Percentiles rank a stretch among this genome's conserved stretches.
Conservation (phyloP, 2,329 filamentous ascomycete genomes). For the Chaetothyriales sp. region DNA sequence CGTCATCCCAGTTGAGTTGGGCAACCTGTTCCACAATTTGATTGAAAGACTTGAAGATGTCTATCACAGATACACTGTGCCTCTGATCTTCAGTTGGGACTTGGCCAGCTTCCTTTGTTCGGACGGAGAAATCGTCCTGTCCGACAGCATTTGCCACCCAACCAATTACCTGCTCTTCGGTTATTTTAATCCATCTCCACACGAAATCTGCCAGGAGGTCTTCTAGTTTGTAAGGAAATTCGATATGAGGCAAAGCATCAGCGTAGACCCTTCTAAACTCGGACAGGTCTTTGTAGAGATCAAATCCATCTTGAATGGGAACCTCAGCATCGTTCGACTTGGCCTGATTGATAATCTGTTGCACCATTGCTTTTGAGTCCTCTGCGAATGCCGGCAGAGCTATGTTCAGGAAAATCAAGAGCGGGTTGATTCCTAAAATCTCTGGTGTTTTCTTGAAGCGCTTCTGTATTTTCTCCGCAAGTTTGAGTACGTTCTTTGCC, state of each 20-base stretch:
- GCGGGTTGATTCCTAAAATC: conserved; percentile 60
- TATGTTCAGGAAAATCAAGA: conserved; percentile 61
- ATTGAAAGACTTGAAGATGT: conserved; percentile 87
- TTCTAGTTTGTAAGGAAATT: conserved; percentile 81
- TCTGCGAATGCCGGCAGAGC: conserved; percentile 81
- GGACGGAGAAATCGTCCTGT: conserved; percentile 71
- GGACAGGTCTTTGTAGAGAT: conserved; percentile 76
- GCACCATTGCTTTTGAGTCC: conserved; percentile 72
- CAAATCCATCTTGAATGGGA: conserved; percentile 81
- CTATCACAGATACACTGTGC: conserved; percentile 84
- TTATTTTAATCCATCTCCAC: conserved; percentile 81
- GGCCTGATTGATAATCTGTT: conserved; percentile 60
- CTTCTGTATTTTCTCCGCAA: conserved; percentile 82
- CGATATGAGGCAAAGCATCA: conserved; percentile 53
- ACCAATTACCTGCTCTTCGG: conserved; percentile 61
- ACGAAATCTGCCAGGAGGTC: conserved; percentile 77
- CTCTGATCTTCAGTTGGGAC: conserved; percentile 62
- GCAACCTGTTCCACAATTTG: conserved; percentile 79
- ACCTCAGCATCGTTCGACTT: conserved; percentile 58
- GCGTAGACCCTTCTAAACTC: conserved; percentile 70
- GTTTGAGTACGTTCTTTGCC: conserved; percentile 67
- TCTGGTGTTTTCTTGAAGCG: conserved; percentile 76
- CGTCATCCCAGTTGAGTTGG: conserved; percentile 79
- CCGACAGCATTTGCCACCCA: conserved; percentile 86
- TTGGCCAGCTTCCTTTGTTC: conserved; percentile 47